Evolutionary conservation across 2,329 filamentous ascomycete species (phyloP).

Genomic region (Paraphaeosphaeria sporulosa): DNA sequence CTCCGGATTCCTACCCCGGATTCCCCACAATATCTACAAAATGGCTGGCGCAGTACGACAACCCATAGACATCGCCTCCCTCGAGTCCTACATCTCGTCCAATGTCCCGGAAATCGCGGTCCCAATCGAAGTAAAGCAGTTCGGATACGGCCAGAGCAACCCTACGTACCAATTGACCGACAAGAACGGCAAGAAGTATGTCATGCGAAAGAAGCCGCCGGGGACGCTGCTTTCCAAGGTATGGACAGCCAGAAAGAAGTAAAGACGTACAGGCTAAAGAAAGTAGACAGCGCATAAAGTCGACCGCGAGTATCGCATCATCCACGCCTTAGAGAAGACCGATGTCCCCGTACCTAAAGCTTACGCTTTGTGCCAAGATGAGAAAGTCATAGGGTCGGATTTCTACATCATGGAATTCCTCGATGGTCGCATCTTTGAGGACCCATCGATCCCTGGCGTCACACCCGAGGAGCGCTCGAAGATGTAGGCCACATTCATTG

Average conservation of each 20-base stretch:
- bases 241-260: neutral
- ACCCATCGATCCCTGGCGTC: constrained; percentile 80
- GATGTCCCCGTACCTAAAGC: constrained; percentile 86
- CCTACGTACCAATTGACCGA: constrained; percentile 92
- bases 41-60: constrained; percentile 92
- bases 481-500: constrained; percentile 61
- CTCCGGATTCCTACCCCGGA: constrained; percentile 7
- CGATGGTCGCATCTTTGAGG: constrained; percentile 91
- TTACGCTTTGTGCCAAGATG: constrained; percentile 86
- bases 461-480: constrained; percentile 71
- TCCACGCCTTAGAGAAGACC: constrained; percentile 80
- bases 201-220: constrained; percentile 98
- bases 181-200: constrained; percentile 73
- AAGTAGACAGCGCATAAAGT: constrained; percentile 89
- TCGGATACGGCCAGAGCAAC: constrained; percentile 96
- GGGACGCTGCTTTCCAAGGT: constrained; percentile 79
- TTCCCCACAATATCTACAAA: constrained; percentile 22
- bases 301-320: constrained; percentile 92
- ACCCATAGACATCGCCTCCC: constrained; percentile 80
- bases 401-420: constrained; percentile 99
- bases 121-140: constrained; percentile 92
- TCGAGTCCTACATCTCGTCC: constrained; percentile 78
- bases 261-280: neutral
- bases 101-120: constrained; percentile 85
- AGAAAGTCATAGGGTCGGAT: constrained; percentile 79